phyloP scores from a whole-genome alignment of 192 early-diverging fungal species.

The Rhizophlyctis rosea region DNA sequence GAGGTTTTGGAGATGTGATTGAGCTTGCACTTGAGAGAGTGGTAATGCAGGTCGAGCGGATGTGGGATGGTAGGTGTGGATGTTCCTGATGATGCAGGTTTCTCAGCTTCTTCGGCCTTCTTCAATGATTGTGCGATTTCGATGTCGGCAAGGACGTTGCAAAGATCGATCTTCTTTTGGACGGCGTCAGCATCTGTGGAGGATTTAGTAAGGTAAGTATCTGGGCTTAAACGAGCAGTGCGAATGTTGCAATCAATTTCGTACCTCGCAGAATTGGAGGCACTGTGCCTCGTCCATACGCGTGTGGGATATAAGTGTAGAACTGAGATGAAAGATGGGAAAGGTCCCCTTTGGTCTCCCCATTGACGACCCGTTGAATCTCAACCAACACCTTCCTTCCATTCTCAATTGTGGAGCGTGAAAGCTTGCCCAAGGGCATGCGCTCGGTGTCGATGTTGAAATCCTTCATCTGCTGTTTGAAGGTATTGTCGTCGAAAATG shows the following conservation, averaged over 20 bases:
- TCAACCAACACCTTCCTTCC: constrained; percentile 47
- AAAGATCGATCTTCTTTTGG: constrained; percentile 60
- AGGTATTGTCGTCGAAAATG: too few species aligned
- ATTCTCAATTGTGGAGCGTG: constrained; percentile 54
- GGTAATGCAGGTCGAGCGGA: constrained; percentile 60
- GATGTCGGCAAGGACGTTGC: constrained; percentile 67
- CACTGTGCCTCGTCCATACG: constrained; percentile 41
- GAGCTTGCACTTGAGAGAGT: constrained; percentile 53
- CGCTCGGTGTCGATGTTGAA: constrained; percentile 52
- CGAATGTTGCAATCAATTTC: too few species aligned
- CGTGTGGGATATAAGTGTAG: constrained; percentile 72
- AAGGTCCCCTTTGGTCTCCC: too few species aligned
- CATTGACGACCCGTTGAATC: constrained; percentile 52
- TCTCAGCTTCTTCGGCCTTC: constrained; percentile 30
- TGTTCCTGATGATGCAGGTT: too few species aligned
- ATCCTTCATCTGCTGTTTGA: too few species aligned
- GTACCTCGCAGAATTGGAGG: too few species aligned
- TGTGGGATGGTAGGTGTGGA: too few species aligned
- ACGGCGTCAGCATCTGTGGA: constrained; percentile 37
- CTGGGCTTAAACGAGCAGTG: too few species aligned
- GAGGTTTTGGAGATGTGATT: too few species aligned
- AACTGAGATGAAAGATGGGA: constrained; percentile 45
- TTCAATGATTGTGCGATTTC: constrained; percentile 60
- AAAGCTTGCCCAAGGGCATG: constrained; percentile 75
- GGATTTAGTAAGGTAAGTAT: too few species aligned